Evolutionary conservation across 129 eudicot genomes (phyloP).

Genomic region (Pittosporum tobira): DNA sequence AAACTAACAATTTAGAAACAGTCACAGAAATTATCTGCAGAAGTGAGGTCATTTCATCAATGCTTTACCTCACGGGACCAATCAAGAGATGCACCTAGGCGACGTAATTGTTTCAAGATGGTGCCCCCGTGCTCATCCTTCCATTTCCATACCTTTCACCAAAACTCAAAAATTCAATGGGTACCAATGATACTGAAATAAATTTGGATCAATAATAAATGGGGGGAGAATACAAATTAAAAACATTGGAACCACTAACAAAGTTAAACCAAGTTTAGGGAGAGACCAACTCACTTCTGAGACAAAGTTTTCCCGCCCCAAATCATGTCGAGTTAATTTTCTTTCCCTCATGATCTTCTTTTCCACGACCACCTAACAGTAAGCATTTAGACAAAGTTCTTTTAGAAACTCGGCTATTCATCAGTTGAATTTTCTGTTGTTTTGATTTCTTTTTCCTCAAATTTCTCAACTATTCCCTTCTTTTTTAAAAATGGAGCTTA

Average conservation of each 20-base stretch:
- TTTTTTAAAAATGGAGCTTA: neutral
- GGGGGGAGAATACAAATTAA: neutral
- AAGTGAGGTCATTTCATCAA: neutral
- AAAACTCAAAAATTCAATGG: slow-evolving; percentile 6
- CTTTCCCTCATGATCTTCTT: slow-evolving; percentile 86
- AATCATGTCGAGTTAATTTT: slow-evolving; percentile 71
- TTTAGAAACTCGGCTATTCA: neutral
- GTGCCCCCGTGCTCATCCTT: slow-evolving; percentile 83
- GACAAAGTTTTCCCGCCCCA: slow-evolving; percentile 80
- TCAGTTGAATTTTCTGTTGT: neutral
- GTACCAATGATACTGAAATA: neutral
- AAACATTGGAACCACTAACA: neutral
- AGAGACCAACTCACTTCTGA: slow-evolving; percentile 55
- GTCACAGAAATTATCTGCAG: too few relatives aligned
- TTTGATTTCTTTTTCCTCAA: too few relatives aligned
- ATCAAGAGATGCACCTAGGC: slow-evolving; percentile 91
- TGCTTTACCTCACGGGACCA: slow-evolving; percentile 94
- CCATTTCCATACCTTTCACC: slow-evolving; percentile 90
- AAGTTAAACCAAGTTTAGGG: slow-evolving; percentile 1
- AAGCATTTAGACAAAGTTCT: neutral
- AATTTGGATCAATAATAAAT: neutral
- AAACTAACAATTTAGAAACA: too few relatives aligned
- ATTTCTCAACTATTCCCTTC: too few relatives aligned
- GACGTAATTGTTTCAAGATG: slow-evolving; percentile 69
- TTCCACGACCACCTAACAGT: slow-evolving; percentile 87